Base-by-base conservation (phyloP, 2,329 filamentous ascomycete genomes). In the Arthrobotrys conoides region DNA sequence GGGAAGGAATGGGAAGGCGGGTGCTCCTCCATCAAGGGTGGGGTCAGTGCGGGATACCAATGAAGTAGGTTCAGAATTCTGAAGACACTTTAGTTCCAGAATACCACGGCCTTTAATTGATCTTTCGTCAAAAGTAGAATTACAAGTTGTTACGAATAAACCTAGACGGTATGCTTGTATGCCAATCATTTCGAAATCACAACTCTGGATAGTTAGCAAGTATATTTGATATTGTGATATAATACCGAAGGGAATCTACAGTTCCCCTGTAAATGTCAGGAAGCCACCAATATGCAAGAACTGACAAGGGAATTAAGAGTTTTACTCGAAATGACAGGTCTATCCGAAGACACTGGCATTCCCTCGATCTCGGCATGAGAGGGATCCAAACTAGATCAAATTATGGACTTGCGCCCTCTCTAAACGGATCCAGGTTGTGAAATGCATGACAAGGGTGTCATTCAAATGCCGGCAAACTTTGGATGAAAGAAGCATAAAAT, bases 311-410 rank as follows among this genome's bases (percentile, higher is more conserved):
- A 10, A 27, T 61, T 27, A 22, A 27, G 20, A 46, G 57, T 41
- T 61, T 61, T 27, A 61, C 73, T 68, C 55, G 27, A 77, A 77
- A 64, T 16, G 67, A 77, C 67, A 77, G 61, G 73, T 77, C 51
- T 48, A 77, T 68, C 61, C 73, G 73, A 68, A 46, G 27, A 9
- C 38, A 14, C 38, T 33, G 55, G 48, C 38, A 38, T 63, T 48
- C 48, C 53, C 57, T 71, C 53, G 41, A 41, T 53, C 49, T 48
- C 53, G 22, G 38, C 18, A 22, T 44, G 33, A 49, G 69, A 59
- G 69, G 69, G 63, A 68, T 75, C 51, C 48, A 68, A 75, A 27
- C 41, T 46, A 65, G 36, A 59, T 70, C 49, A 46, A 27, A 57
- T 61, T 48, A 30, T 36, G 49, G 27, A 49, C 61, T 70, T 66